phyloP scores from a whole-genome alignment of 78 protist species.

The Dictyostelium firmibasis region DNA sequence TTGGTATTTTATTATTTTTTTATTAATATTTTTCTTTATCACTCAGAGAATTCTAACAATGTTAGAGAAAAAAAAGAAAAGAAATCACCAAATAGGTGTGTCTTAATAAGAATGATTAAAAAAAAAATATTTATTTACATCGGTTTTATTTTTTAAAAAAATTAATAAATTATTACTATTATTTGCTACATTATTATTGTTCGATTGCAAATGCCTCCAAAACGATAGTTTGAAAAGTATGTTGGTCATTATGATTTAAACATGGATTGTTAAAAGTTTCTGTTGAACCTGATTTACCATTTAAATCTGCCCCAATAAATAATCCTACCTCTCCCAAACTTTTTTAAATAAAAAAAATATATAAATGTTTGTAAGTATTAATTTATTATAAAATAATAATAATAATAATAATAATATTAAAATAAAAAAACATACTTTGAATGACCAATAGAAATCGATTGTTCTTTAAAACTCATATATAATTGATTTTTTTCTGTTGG shows the following conservation, averaged over 20 bases:
- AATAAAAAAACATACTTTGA: background rate
- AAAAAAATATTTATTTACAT: background rate
- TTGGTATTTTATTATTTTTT: no score
- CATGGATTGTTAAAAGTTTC: conserved; percentile 57
- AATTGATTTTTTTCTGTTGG: conserved; percentile 31
- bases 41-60: no score
- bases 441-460: background rate
- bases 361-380: background rate
- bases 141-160: background rate
- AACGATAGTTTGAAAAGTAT: conserved; percentile 7
- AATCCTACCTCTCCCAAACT: conserved; percentile 7
- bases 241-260: background rate
- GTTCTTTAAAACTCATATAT: background rate
- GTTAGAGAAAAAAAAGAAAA: no score
- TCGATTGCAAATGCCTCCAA: conserved; percentile 23
- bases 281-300: conserved; percentile 7
- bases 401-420: no score
- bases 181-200: background rate
- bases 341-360: background rate
- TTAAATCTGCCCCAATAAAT: conserved; percentile 3
- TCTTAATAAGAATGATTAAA: no score
- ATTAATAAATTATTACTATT: no score
- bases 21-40: no score
- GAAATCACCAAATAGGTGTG: background rate
- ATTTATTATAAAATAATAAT: no score